Base-by-base conservation (phyloP, 2,329 filamentous ascomycete genomes). In the Ophiostoma quercus region DNA sequence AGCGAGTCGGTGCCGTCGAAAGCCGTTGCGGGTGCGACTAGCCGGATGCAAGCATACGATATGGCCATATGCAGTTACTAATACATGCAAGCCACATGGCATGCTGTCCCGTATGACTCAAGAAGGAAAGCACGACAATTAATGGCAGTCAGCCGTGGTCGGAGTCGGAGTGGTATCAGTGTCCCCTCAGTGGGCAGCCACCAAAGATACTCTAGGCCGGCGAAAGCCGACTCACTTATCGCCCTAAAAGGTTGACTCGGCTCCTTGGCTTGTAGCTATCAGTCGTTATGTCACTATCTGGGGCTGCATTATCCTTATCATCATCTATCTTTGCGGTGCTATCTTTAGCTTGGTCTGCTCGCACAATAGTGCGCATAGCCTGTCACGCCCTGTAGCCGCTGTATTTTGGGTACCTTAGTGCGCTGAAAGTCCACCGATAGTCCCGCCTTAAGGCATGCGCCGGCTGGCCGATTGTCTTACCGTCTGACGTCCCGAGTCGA, bases 81-180 rank as follows among this genome's bases (percentile, higher is more conserved):
- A 57, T 57, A 12, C 9, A 25, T 25, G 51, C 22, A 25, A 57
- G 51, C 51, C 51, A 57, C 51, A 57, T 57, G 51, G 51, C 51
- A 57, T 16, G n/a, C 12, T 62, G 25, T 25, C 25, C n/a, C 51
- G 51, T 57, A 57, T 57, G 51, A 57, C n/a, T 22, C 19, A 57
- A 29, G 51, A 25, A 12, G n/a, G n/a, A 22, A 22, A 3, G 22
- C 32, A 16, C 32, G 54, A n/a, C 43, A 19, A 9, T 9, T 60
- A 7, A 60, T 7, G 25, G 25, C 12, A 60, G 57, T 9, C 12
- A 62, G 60, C 32, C 60, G 60, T 63, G 19, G 60, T 63, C 32
- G 60, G 60, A 39, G 60, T 19, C 29, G 60, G 60, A 62, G 60
- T 63, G 32, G 32, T 63, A 37, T 63, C 29, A 62, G 57, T 34